Conservation (phyloP, 495 filamentous ascomycete species). For the Aspergillus saccharolyticus region DNA sequence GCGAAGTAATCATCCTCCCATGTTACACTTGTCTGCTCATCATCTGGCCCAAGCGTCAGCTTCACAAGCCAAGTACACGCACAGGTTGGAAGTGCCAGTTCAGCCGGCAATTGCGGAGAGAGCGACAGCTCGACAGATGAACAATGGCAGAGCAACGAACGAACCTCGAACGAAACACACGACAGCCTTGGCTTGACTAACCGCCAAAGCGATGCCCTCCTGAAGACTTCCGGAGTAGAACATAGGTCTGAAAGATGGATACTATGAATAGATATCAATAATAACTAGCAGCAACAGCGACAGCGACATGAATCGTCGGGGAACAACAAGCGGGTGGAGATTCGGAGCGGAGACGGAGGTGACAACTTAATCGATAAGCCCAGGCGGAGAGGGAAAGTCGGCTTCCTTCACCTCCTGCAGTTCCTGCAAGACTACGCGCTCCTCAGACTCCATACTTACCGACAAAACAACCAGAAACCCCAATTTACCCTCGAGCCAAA, state of each 20-base stretch:
- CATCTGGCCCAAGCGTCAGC: constrained; percentile 47
- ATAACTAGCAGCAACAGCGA: not conserved
- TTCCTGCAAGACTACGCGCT: no score
- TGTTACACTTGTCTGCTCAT: constrained; percentile 52
- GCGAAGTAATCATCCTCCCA: constrained; percentile 77
- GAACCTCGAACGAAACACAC: constrained; percentile 65
- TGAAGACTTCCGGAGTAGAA: constrained; percentile 79
- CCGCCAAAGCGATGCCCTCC: constrained; percentile 68
- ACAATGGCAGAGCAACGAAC: constrained; percentile 28
- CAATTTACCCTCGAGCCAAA: not conserved
- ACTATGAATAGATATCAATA: not conserved
- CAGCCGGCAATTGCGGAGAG: constrained; percentile 6
- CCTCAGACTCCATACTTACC: no score
- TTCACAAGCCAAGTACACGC: not conserved
- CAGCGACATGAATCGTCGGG: no score
- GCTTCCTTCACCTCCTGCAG: not conserved
- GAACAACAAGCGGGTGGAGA: not conserved
- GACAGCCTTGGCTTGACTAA: constrained; percentile 60
- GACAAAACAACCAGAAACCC: no score
- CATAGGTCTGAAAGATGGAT: no score
- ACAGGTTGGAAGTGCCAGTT: not conserved
- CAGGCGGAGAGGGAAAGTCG: not conserved
- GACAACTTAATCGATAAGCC: not conserved
- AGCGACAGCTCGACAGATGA: not conserved
- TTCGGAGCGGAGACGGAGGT: constrained; percentile 12